Evolutionary conservation across 331 rosid genomes (phyloP), one percentile per base, ranked within the genome.

Genomic region (Arachis monticola): DNA sequence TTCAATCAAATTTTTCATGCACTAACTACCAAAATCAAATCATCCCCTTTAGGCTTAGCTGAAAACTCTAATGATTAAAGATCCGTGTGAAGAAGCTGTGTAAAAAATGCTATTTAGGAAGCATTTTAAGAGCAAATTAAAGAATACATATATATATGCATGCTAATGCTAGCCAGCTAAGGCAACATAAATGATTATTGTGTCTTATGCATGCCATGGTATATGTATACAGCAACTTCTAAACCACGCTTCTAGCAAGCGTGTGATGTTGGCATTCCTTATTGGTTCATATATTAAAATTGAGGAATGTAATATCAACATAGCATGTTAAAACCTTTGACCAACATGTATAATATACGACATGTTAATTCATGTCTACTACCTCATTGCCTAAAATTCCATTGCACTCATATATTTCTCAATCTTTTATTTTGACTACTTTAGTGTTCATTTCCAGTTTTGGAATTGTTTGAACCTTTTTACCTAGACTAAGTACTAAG

Each of bases 121-220:
- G 40, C 67, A 67, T 10, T 60, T 60, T 60, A 63, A 63, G n/a
- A 46, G 51, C 27, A 66, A 27, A 27, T 27, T 27, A 27, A 69
- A 66, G 7, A 6, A 22, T 13, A 53, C 5, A 35, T 35, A 35
- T 35, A 4, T 11, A 55, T 52, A 3, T 48, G 30, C 30, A 27
- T 27, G 30, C 30, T 27, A 27, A 52, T 55, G 60, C 8, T 17
- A 57, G 42, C 32, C 1, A 35, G 42, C 8, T 42, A 45, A 56
- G 74, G 73, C 74, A 84, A 72, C 74, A 5, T 62, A 69, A 79
- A 72, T 22, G 78, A 88, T 84, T 61, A 84, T 84, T 80, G 83
- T 82, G 88, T 86, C 87, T 22, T 65, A 76, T 77, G 85, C 78
- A 80, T 79, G 83, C 88, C 78, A 74, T 72, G 11, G 48, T 61